Evolutionary conservation across 129 eudicot genomes (phyloP).

Genomic region (Oenanthe sinensis): DNA sequence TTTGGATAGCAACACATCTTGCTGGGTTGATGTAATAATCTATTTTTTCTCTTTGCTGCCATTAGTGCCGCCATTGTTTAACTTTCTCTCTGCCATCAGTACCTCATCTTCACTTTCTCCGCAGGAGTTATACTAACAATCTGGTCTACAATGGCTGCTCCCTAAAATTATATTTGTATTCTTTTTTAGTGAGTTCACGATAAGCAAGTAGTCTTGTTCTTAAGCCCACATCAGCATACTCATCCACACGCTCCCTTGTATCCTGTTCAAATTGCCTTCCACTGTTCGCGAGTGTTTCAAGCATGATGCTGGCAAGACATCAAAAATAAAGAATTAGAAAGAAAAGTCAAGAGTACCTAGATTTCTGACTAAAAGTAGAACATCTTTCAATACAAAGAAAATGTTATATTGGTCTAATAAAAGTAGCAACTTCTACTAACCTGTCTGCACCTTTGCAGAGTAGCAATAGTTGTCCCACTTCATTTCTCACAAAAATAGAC

Average conservation of each 20-base stretch:
- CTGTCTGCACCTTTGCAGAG: slow-evolving; percentile 95
- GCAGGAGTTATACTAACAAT: slow-evolving; percentile 65
- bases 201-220: slow-evolving; percentile 78
- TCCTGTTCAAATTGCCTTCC: slow-evolving; percentile 59
- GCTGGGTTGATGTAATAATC: too few species aligned
- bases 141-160: slow-evolving; percentile 92
- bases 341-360: background rate
- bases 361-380: background rate
- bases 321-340: slow-evolving; percentile 4
- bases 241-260: slow-evolving; percentile 67
- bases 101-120: too few species aligned
- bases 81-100: too few species aligned
- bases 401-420: background rate
- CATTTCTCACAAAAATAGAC: slow-evolving; percentile 78
- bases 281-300: slow-evolving; percentile 63
- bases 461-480: slow-evolving; percentile 51
- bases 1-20: too few species aligned
- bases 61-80: slow-evolving; percentile 90
- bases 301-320: slow-evolving; percentile 62
- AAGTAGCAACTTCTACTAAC: slow-evolving; percentile 30
- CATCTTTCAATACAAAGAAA: background rate
- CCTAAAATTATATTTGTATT: slow-evolving; percentile 68
- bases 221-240: slow-evolving; percentile 91
- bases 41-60: slow-evolving; percentile 95
- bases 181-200: slow-evolving; percentile 60